A percentile compares a stretch with the other conserved stretches of the same genome.
Evolutionary conservation across 192 early-diverging fungal genomes (phyloP).

Genomic region (Oehlia diaphana): DNA sequence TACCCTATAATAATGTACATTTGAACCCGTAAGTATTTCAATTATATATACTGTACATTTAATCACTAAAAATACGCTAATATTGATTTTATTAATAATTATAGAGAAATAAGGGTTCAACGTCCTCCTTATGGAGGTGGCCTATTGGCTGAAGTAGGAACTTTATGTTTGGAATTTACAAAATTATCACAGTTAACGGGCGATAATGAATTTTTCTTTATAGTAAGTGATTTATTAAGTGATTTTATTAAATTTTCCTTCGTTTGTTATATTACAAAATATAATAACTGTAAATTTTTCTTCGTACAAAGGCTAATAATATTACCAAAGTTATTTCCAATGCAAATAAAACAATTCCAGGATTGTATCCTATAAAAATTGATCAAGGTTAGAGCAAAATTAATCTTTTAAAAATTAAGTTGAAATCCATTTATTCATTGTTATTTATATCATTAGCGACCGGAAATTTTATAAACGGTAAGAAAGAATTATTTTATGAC

Average conservation of each 20-base stretch:
- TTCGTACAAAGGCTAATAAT: slow-evolving; percentile 44
- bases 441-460: too few species aligned
- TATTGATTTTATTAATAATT: too few species aligned
- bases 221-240: slow-evolving; percentile 35
- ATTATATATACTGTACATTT: too few species aligned
- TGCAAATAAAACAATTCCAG: slow-evolving; percentile 42
- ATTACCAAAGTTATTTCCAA: slow-evolving; percentile 54
- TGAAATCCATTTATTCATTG: too few species aligned
- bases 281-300: neutral
- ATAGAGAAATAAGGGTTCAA: too few species aligned
- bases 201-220: slow-evolving; percentile 63
- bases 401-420: too few species aligned
- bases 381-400: slow-evolving; percentile 31
- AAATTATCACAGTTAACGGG: slow-evolving; percentile 79
- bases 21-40: too few species aligned
- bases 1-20: slow-evolving; percentile 55
- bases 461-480: neutral
- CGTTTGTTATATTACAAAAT: too few species aligned
- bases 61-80: too few species aligned
- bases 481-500: neutral
- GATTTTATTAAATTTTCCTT: neutral
- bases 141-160: slow-evolving; percentile 69
- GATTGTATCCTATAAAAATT: slow-evolving; percentile 61
- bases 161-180: slow-evolving; percentile 84
- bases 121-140: neutral